phyloP scores from a whole-genome alignment of 495 filamentous ascomycete genomes.

The Copromyces sp. region DNA sequence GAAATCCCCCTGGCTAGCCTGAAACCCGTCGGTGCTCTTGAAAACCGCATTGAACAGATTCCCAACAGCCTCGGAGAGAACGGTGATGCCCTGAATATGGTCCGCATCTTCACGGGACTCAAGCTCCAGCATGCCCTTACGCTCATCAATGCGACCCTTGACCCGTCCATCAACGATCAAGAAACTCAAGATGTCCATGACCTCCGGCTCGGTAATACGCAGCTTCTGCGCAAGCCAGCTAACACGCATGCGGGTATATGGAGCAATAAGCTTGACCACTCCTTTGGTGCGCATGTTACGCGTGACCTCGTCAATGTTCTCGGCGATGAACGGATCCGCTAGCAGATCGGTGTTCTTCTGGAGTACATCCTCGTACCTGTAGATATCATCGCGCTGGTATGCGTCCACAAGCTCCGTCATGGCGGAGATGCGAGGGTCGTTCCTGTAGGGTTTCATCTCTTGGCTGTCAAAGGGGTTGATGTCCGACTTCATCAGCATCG shows the following conservation, averaged over 20 bases:
- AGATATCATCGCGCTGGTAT: constrained; percentile 92
- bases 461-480: constrained; percentile 99
- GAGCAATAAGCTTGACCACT: constrained; percentile 84
- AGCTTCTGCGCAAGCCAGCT: constrained; percentile 77
- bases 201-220: constrained; percentile 72
- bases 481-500: constrained; percentile 98
- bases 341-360: constrained; percentile 83
- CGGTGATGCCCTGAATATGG: constrained; percentile 59
- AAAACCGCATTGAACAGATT: constrained; percentile 55
- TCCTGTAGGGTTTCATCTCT: constrained; percentile 98
- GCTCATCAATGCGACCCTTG: constrained; percentile 80
- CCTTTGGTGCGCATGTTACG: constrained; percentile 97
- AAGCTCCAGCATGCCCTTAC: constrained; percentile 71
- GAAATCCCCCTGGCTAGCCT: neutral
- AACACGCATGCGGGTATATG: constrained; percentile 86
- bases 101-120: constrained; percentile 64
- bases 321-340: constrained; percentile 89
- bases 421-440: constrained; percentile 83
- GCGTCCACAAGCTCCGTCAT: constrained; percentile 97
- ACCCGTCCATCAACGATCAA: constrained; percentile 84
- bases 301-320: constrained; percentile 98
- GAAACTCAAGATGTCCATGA: constrained; percentile 86
- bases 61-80: constrained; percentile 60
- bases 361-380: constrained; percentile 77
- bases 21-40: constrained; percentile 64